Evolutionary conservation across 1,139 yeast genomes (phyloP).

Genomic region (Pichia norvegensis): DNA sequence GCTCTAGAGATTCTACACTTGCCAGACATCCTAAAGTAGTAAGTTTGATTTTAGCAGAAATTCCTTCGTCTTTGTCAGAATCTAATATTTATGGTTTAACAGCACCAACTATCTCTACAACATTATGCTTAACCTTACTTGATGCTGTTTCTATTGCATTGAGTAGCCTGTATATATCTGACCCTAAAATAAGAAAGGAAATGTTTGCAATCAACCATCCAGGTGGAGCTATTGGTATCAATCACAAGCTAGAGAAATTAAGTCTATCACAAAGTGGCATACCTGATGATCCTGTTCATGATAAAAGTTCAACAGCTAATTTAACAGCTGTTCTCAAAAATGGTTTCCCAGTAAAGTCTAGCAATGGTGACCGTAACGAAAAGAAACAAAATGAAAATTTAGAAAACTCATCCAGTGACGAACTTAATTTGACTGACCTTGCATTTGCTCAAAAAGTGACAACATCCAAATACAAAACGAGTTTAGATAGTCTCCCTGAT

Average conservation of each 20-base stretch:
- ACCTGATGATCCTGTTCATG: not conserved
- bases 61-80: conserved; percentile 54
- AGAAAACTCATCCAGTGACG: conserved; percentile 10
- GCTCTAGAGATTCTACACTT: conserved; percentile 43
- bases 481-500: conserved; percentile 17
- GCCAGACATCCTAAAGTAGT: conserved; percentile 39
- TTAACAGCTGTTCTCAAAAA: not conserved
- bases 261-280: not conserved
- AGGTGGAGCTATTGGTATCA: conserved; percentile 81
- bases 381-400: not conserved
- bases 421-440: conserved; percentile 17
- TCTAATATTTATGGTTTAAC: conserved; percentile 68
- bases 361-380: not conserved
- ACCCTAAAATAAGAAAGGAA: conserved; percentile 43
- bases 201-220: conserved; percentile 72
- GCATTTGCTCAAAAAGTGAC: conserved; percentile 17
- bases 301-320: not conserved
- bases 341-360: not conserved
- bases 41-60: conserved; percentile 53
- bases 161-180: conserved; percentile 57
- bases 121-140: conserved; percentile 66
- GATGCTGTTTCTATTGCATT: conserved; percentile 74
- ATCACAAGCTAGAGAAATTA: conserved; percentile 22
- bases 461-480: conserved; percentile 18
- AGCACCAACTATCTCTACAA: conserved; percentile 84